Base-by-base conservation (phyloP, 2,329 filamentous ascomycete species). In the Ilyonectria destructans region DNA sequence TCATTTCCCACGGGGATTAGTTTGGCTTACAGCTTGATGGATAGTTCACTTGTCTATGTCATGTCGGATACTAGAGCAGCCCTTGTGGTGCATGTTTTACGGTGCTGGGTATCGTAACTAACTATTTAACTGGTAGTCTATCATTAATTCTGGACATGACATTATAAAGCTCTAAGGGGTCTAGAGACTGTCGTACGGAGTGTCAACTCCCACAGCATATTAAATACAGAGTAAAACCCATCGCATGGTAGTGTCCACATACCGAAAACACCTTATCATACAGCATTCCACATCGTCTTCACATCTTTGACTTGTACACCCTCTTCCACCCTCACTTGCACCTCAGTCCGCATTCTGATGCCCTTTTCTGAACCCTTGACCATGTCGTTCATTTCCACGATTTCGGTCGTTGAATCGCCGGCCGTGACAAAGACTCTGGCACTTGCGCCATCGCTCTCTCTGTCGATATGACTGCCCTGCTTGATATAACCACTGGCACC, bases 281-380 rank as follows among this genome's bases (percentile, higher is more conserved):
- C 58, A 4, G 66, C 64, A 46, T 69, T 61, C 72, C 74, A 75
- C 10, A 64, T 71, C 23, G 67, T 73, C n/a, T 52, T 72, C 40
- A 68, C 62, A n/a, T 72, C 72, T 48, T 52, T 67, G 12, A 40
- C n/a, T 17, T 65, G 31, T 13, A 49, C 57, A 29, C 71, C 65
- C n/a, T 73, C 60, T 52, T 75, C 72, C 35, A 76, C 61, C 5
- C 67, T 59, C 7, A 75, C 68, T 17, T 66, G 60, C 6, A 75
- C 72, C 13, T 75, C 72, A 8, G 71, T 74, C 6, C 66, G 74
- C 56, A 75, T 51, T 40, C 67, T 63, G 9, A 76, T 75, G 2
- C 62, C 58, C 21, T 70, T 26, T 26, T 26, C 26, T 68, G 12
- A 69, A 26, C 26, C 69, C 9, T 70, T 54, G 12, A 67, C 56